Evolutionary conservation across 306 rosid species (phyloP), one percentile per base, ranked within the genome.

Genomic region (Trifolium repens): DNA sequence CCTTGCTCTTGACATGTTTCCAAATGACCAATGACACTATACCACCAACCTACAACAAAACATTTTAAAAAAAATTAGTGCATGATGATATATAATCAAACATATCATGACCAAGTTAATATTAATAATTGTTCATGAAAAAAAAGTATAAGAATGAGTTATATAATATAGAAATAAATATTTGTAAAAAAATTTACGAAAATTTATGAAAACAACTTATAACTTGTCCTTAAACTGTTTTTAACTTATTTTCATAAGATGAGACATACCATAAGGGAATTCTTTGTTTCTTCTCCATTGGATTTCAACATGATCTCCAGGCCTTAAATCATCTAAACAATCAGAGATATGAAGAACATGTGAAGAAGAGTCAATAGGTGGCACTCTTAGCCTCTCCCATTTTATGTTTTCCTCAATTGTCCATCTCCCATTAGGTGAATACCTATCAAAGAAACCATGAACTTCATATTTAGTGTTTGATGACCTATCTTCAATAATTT

Each of bases 261-360:
- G 69, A 67, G 82, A 80, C 85, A 65, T 74, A 94, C 98, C 98
- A 70, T 90, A 89, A 47, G 96, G 97, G 69, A 90, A 94, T 62
- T 87, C 97, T 63, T 74, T 87, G 84, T 81, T 91, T 85, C 88
- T 91, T 81, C 98, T 90, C 98, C 98, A 94, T 70, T 94, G 98
- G 60, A 94, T 91, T 82, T 94, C 98, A 52, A 94, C 81, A 84
- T 94, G 91, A 83, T 94, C 97, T 40, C 93, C 91, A 0, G 97
- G 96, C 73, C 55, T 87, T 27, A 94, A 87, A 71, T 91, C 91
- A 26, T 76, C 79, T 63, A 94, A 84, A 73, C 96, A 90, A 60
- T 90, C 91, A 47, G 96, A 85, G 15, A 73, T 84, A 67, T 91
- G 93, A 80, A 94, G 96, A 69, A 35, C 83, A 67, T 83, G 74